Percentiles rank a stretch among this genome's conserved stretches.
Conservation (phyloP, 495 filamentous ascomycete genomes). For the Xylaria flabelliformis region DNA sequence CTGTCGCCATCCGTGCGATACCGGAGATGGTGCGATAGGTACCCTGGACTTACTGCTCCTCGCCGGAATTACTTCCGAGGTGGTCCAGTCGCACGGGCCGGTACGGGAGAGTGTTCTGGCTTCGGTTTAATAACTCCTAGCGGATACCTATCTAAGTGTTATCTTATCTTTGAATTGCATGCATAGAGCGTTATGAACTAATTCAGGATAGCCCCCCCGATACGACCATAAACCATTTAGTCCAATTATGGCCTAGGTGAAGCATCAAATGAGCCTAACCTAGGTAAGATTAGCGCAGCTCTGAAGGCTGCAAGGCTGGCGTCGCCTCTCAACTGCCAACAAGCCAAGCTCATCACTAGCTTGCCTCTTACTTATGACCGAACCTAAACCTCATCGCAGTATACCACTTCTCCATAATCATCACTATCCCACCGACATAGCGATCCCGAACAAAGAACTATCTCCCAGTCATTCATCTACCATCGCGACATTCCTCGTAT, state of each 20-base stretch:
- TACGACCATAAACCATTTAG: not conserved
- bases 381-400: not conserved
- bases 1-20: slow-evolving; percentile 23
- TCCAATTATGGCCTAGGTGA: not conserved
- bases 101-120: slow-evolving; percentile 2
- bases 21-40: slow-evolving; percentile 24
- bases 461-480: not conserved
- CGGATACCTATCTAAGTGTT: not conserved
- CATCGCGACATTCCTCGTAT: not conserved
- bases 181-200: too few species aligned
- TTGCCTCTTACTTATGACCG: not conserved
- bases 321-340: slow-evolving; percentile 30
- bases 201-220: too few species aligned
- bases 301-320: slow-evolving; percentile 46
- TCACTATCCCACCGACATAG: not conserved
- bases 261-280: not conserved
- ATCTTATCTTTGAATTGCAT: not conserved
- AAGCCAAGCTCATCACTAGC: slow-evolving; percentile 12
- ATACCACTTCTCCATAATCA: slow-evolving; percentile 1
- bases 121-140: not conserved
- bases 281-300: not conserved
- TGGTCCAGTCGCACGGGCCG: slow-evolving; percentile 13
- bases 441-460: not conserved
- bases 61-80: slow-evolving; percentile 4
- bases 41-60: not conserved